phyloP scores from a whole-genome alignment of 768 basidiomycete species.

The Termitomyces heimii region DNA sequence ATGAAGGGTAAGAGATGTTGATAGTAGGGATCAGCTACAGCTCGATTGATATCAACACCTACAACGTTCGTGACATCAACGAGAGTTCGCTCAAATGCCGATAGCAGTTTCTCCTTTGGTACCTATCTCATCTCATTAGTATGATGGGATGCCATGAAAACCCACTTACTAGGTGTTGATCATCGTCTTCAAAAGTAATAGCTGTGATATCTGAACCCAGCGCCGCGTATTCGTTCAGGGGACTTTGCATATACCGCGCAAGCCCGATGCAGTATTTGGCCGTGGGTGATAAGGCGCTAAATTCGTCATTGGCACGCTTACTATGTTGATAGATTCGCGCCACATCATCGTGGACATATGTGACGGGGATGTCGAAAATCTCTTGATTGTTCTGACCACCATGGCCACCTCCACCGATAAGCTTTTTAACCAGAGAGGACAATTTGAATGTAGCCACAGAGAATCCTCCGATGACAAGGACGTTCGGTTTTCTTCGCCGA shows the following conservation, averaged over 20 bases:
- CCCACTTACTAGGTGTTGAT: slow-evolving; percentile 71
- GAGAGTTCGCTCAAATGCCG: slow-evolving; percentile 77
- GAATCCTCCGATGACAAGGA: slow-evolving; percentile 87
- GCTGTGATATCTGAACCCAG: slow-evolving; percentile 80
- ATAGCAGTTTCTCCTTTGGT: slow-evolving; percentile 76
- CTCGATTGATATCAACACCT: slow-evolving; percentile 95
- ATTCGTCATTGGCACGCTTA: slow-evolving; percentile 78
- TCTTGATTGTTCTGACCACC: slow-evolving; percentile 26
- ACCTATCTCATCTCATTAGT: slow-evolving; percentile 42
- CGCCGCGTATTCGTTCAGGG: slow-evolving; percentile 90
- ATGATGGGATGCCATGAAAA: neutral
- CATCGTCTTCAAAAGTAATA: slow-evolving; percentile 78
- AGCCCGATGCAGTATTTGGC: slow-evolving; percentile 93
- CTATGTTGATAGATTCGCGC: slow-evolving; percentile 94
- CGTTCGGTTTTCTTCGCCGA: slow-evolving; percentile 76
- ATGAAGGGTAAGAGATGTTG: slow-evolving; percentile 85
- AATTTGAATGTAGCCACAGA: slow-evolving; percentile 75
- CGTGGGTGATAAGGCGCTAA: slow-evolving; percentile 66
- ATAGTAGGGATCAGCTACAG: slow-evolving; percentile 84
- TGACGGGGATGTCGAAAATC: slow-evolving; percentile 59
- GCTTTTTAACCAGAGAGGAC: slow-evolving; percentile 55
- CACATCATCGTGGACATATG: slow-evolving; percentile 85
- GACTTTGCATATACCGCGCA: slow-evolving; percentile 90
- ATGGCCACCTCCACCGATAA: slow-evolving; percentile 19
- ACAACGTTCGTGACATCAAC: slow-evolving; percentile 90